Evolutionary conservation across 768 basidiomycete genomes (phyloP).

Genomic region (Kondoa malvinella): DNA sequence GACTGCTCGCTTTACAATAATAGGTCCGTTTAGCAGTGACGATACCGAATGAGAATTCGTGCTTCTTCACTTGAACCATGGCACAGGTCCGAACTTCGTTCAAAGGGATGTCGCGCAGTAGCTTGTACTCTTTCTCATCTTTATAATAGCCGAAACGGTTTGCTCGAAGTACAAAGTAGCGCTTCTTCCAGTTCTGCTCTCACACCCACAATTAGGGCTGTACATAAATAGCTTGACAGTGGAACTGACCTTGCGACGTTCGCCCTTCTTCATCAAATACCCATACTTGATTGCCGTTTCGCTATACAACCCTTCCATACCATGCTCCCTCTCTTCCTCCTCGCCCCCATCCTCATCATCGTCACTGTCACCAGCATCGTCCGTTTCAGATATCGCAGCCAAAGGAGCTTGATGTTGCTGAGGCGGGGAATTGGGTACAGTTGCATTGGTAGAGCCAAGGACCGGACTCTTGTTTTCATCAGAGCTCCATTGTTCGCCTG

Average conservation of each 20-base stretch:
- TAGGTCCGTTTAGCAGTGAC: constrained; percentile 79
- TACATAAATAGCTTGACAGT: background rate
- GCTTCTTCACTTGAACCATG: constrained; percentile 69
- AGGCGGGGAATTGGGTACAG: background rate
- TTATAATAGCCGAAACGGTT: constrained; percentile 95
- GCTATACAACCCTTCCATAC: constrained; percentile 25
- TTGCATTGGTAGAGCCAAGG: background rate
- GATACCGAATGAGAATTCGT: constrained; percentile 73
- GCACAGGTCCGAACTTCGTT: constrained; percentile 79
- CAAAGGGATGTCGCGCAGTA: constrained; percentile 71
- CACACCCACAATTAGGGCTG: background rate
- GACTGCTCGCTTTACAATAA: constrained; percentile 63
- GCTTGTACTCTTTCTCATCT: constrained; percentile 75
- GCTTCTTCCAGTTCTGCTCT: constrained; percentile 78
- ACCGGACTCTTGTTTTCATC: background rate
- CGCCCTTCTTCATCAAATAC: constrained; percentile 95
- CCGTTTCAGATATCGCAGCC: background rate
- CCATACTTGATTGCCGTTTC: constrained; percentile 63
- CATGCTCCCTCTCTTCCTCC: constrained; percentile 34
- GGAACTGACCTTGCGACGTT: constrained; percentile 68
- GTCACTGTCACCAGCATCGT: constrained; percentile 37
- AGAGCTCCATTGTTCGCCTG: background rate
- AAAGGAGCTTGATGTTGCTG: background rate
- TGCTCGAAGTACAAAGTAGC: constrained; percentile 90
- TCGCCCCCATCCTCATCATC: constrained; percentile 4